Base-by-base conservation (phyloP, 306 rosid species). In the Lathyrus oleraceus region DNA sequence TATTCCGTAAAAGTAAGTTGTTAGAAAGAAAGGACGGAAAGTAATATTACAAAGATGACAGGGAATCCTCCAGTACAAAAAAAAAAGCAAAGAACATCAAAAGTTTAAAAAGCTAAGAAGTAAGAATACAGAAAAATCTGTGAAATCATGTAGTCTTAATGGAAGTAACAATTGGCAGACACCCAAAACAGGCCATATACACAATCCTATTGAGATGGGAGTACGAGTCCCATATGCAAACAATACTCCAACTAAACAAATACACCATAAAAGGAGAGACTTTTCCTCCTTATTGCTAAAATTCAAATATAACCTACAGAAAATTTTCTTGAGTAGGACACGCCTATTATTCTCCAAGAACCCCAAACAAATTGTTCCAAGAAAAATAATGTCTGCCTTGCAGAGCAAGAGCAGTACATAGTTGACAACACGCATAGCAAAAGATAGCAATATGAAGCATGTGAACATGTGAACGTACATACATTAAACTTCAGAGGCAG, bases 281-380 rank as follows among this genome's bases (percentile, higher is more conserved):
- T 15, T 43, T 56, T 10, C 75, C 75, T 32, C 63, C 16, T 20
- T 8, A 40, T n/a, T 56, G 56, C 52, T 45, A 28, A 70, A 70
- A 25, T 65, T 70, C 49, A 57, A 70, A 70, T 57, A 57, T 57
- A 38, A 14, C 44, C 66, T 40, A 13, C 65, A 40, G 42, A 54
- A 20, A 42, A 42, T 9, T 40, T 23, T 39, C 47, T 47, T 47
- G 49, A 72, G 39, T 72, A 49, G 30, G 35, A 38, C 30, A 23
- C 17, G 2, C 42, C 42, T 15, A 64, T 27, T 52, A 23, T 39
- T 73, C 21, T 73, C 53, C 21, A 38, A 62, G 40, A 20, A 35
- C 25, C 7, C 16, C 17, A 61, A 14, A 62, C 51, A 61, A 72
- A 61, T 45, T 60, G 58, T 8, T 71, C 8, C 2, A 30, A 17